Evolutionary conservation across 2,329 filamentous ascomycete species (phyloP).

Genomic region (Juglanconis sp.): DNA sequence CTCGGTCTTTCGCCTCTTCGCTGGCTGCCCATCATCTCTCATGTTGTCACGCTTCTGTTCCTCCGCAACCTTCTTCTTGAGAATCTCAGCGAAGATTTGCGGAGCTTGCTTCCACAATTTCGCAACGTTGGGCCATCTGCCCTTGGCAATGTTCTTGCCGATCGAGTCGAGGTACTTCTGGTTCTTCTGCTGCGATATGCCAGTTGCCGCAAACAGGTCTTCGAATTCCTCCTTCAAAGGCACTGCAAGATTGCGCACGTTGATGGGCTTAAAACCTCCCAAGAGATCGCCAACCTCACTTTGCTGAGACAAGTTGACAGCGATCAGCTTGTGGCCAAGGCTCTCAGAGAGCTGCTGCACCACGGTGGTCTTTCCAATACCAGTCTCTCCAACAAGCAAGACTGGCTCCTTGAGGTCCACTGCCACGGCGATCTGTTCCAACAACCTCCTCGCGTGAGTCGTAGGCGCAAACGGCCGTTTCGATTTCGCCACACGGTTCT

Average conservation of each 20-base stretch:
- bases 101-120: slow-evolving; percentile 87
- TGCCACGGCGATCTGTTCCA: slow-evolving; percentile 85
- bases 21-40: slow-evolving; percentile 51
- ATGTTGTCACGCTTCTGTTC: slow-evolving; percentile 41
- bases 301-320: slow-evolving; percentile 96
- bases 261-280: slow-evolving; percentile 95
- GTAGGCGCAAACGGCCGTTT: slow-evolving; percentile 82
- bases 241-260: slow-evolving; percentile 79
- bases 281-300: slow-evolving; percentile 95
- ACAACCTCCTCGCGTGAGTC: slow-evolving; percentile 73
- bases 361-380: slow-evolving; percentile 95
- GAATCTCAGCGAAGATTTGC: slow-evolving; percentile 75
- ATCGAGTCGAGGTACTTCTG: slow-evolving; percentile 80
- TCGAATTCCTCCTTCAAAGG: slow-evolving; percentile 94
- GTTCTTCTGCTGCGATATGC: slow-evolving; percentile 84
- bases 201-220: slow-evolving; percentile 78
- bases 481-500: slow-evolving; percentile 46
- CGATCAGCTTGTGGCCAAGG: slow-evolving; percentile 80
- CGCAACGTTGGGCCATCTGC: slow-evolving; percentile 83
- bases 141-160: slow-evolving; percentile 72
- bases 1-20: slow-evolving; percentile 63
- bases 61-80: slow-evolving; percentile 52
- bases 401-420: slow-evolving; percentile 84
- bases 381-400: slow-evolving; percentile 95
- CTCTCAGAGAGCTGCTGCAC: slow-evolving; percentile 87